phyloP scores from a whole-genome alignment of 306 rosid genomes.

The Gynostemma pentaphyllum region DNA sequence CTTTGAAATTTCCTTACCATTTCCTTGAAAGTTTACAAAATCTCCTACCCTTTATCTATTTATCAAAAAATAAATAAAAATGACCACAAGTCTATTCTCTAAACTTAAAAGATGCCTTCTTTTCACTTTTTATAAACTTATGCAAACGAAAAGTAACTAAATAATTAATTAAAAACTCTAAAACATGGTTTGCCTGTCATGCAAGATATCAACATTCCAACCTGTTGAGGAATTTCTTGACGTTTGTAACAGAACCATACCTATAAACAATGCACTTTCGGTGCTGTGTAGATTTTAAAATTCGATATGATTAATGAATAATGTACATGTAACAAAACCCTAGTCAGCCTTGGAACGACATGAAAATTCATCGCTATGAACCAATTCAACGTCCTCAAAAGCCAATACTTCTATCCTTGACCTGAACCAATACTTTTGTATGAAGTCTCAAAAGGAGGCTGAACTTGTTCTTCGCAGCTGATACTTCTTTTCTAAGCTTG shows the following conservation, averaged over 20 bases:
- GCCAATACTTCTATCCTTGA: background rate
- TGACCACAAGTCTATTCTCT: too few species aligned
- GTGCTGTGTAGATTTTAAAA: background rate
- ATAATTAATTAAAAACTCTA: background rate
- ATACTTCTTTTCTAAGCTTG: slow-evolving; percentile 28
- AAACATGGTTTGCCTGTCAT: background rate
- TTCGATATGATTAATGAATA: background rate
- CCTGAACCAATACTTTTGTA: background rate
- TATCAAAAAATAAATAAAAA: too few species aligned
- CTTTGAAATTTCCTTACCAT: too few species aligned
- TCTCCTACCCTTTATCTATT: too few species aligned
- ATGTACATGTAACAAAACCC: slow-evolving; percentile 6
- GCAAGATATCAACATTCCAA: background rate
- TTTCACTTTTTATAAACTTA: background rate
- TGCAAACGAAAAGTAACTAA: background rate
- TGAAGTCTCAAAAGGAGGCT: slow-evolving; percentile 25
- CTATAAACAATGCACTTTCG: background rate
- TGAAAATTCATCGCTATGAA: background rate
- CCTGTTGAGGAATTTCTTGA: background rate
- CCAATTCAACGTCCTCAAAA: background rate
- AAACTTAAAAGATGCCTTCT: background rate
- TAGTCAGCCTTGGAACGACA: background rate
- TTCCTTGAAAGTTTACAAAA: too few species aligned
- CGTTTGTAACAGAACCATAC: background rate
- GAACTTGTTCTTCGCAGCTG: slow-evolving; percentile 69